Evolutionary conservation across 208 protist species (phyloP), one percentile per base, ranked within the genome.

Genomic region (Leishmania major): DNA sequence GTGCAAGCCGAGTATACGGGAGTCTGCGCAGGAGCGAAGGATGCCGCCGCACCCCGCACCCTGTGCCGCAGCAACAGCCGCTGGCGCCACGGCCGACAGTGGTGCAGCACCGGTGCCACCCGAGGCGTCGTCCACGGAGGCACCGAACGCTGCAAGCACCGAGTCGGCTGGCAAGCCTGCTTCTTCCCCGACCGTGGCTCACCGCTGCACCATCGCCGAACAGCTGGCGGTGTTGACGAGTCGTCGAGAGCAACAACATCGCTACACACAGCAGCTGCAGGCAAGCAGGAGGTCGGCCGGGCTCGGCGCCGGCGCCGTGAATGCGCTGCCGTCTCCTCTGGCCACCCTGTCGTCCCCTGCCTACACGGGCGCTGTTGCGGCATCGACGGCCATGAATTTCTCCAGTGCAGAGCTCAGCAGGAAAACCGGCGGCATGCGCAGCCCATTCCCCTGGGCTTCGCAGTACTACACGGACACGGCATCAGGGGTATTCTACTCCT

Each of bases 211-310:
- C 77, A 88, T 90, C 53, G 90, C 87, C n/a, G 85, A 89, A 78
- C 86, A 91, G 75, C 81, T 94, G 40, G 83, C 84, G 7, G 70
- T 86, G 59, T 82, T 94, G 64, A 90, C 91, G 60, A 80, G 81
- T 28, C 84, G 90, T 10, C 87, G 89, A 15, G 85, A 89, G 82
- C 84, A 86, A 78, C 90, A 94, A 70, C 86, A 78, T 80, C 83
- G 76, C 49, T 73, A 85, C 75, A 84, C 79, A 15, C 45, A 76
- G 47, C 72, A 76, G 72, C 72, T 62, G 49, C 49, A 62, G 51
- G 72, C 22, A 19, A 76, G 72, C n/a, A 76, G 72, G 31, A 25
- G 72, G 13, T 31, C 4, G 15, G n/a, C 28, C 31, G 35, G 49
- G 49, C n/a, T 55, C 19, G 22, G 49, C 51, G 11, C 47, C 31